Percentiles rank a stretch among this genome's conserved stretches.
Evolutionary conservation across 306 rosid species (phyloP).

Genomic region (Dryas drummondii): DNA sequence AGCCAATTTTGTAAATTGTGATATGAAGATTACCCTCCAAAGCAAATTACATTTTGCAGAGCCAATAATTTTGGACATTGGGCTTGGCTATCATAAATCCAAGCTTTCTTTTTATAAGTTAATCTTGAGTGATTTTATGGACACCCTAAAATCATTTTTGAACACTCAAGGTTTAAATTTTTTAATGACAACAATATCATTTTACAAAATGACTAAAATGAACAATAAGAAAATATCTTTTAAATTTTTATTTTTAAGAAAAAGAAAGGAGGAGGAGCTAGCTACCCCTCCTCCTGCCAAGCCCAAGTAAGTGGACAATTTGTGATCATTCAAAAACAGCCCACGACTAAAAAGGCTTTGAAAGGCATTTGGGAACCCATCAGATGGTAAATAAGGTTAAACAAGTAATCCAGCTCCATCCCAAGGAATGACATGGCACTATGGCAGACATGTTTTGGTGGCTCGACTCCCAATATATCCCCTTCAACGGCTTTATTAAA

Average conservation of each 20-base stretch:
- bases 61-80: not conserved
- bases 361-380: not conserved
- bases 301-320: not conserved
- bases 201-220: too few relatives aligned
- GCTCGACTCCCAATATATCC: slow-evolving; percentile 31
- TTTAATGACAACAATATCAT: too few relatives aligned
- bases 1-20: not conserved
- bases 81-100: not conserved
- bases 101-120: not conserved
- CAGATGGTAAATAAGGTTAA: not conserved
- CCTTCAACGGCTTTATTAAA: slow-evolving; percentile 22
- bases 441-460: slow-evolving; percentile 46
- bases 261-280: too few relatives aligned
- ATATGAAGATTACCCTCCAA: not conserved
- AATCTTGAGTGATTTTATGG: too few relatives aligned
- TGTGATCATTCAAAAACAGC: not conserved
- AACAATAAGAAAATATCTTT: too few relatives aligned
- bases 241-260: too few relatives aligned
- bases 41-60: not conserved
- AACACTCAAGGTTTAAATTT: too few relatives aligned
- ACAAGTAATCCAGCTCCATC: slow-evolving; percentile 12
- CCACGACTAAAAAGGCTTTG: not conserved
- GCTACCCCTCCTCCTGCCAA: too few relatives aligned
- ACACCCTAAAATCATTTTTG: too few relatives aligned
- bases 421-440: slow-evolving; percentile 26